Conservation (phyloP, 495 filamentous ascomycete genomes). For the Neurospora sp. region DNA sequence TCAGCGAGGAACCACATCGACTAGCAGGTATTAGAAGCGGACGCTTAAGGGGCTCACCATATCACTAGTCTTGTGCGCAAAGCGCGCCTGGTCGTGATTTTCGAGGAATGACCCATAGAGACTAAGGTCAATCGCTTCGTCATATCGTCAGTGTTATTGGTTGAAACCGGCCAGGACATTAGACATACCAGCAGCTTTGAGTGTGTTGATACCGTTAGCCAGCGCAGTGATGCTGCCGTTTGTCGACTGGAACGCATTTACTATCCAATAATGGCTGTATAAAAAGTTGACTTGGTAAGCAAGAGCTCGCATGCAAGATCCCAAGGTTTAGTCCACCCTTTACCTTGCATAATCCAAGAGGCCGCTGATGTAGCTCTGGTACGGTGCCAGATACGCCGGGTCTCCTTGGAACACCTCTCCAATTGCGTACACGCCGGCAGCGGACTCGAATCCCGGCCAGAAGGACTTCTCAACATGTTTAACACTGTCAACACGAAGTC, state of each 20-base stretch:
- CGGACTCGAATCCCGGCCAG: conserved; percentile 51
- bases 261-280: conserved; percentile 47
- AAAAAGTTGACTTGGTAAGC: not conserved
- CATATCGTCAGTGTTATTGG: not conserved
- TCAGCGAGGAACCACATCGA: not conserved
- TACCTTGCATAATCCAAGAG: conserved; percentile 63
- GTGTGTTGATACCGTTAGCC: conserved; percentile 46
- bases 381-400: conserved; percentile 49
- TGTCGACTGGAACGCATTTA: conserved; percentile 50
- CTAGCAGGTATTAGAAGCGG: not conserved
- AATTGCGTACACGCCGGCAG: conserved; percentile 60
- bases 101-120: conserved; percentile 67
- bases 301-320: not conserved
- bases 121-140: conserved; percentile 47
- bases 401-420: conserved; percentile 63
- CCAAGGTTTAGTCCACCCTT: not conserved
- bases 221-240: conserved; percentile 49
- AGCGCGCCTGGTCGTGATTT: conserved; percentile 69
- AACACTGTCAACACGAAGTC: conserved; percentile 66
- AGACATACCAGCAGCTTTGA: conserved; percentile 28
- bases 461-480: conserved; percentile 64
- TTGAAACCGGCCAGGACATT: not conserved
- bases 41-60: conserved; percentile 14
- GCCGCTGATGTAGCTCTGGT: conserved; percentile 53
- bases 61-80: conserved; percentile 48